phyloP scores from a whole-genome alignment of 176 grass and related monocot species.

The Paspalum vaginatum region DNA sequence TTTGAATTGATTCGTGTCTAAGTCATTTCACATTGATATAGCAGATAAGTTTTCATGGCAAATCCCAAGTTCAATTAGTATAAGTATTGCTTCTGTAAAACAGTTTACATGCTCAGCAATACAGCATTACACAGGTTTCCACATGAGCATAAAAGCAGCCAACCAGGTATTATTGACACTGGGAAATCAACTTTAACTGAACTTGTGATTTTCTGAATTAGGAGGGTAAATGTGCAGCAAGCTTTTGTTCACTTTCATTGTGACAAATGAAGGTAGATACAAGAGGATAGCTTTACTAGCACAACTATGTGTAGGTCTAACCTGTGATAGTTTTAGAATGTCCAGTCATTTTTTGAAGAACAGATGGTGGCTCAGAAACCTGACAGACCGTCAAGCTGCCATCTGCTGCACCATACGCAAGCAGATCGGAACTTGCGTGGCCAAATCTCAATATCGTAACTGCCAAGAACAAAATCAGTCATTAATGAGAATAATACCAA shows the following conservation, averaged over 20 bases:
- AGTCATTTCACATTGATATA: slow-evolving; percentile 30
- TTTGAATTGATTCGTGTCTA: slow-evolving; percentile 14
- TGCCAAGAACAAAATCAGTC: slow-evolving; percentile 46
- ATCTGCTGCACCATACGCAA: slow-evolving; percentile 92
- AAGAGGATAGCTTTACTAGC: neutral
- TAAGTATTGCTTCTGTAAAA: neutral
- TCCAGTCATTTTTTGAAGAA: slow-evolving; percentile 79
- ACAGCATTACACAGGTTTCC: neutral
- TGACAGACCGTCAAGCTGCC: slow-evolving; percentile 86
- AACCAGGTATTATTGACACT: slow-evolving; percentile 16
- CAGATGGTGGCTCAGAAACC: slow-evolving; percentile 81
- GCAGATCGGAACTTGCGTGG: slow-evolving; percentile 77
- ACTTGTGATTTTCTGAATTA: neutral
- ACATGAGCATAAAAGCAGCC: neutral
- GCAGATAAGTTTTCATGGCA: slow-evolving; percentile 4
- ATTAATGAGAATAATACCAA: slow-evolving; percentile 23
- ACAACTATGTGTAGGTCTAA: slow-evolving; percentile 43
- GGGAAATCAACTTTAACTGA: slow-evolving; percentile 10
- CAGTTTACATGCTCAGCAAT: neutral
- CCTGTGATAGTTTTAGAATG: slow-evolving; percentile 99
- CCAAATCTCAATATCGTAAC: slow-evolving; percentile 95
- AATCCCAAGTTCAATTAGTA: slow-evolving; percentile 12
- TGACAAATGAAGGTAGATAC: slow-evolving; percentile 25
- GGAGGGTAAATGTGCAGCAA: slow-evolving; percentile 11
- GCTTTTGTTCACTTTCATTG: neutral